phyloP scores from a whole-genome alignment of 495 filamentous ascomycete genomes.

The Hypoxylon fragiforme region DNA sequence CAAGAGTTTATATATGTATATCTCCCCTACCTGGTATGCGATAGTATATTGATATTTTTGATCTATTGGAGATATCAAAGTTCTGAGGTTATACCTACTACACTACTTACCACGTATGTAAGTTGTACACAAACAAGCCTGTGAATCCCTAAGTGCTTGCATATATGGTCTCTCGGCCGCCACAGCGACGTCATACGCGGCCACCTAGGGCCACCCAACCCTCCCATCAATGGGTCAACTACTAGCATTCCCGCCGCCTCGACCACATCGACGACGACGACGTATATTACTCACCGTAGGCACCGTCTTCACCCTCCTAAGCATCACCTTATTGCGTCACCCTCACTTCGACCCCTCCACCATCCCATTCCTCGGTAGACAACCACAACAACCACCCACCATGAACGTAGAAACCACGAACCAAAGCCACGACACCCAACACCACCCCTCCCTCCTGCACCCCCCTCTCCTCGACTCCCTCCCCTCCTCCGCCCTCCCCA shows the following conservation, averaged over 20 bases:
- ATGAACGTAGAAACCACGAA: neutral
- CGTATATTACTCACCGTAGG: conserved; percentile 7
- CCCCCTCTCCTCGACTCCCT: conserved; percentile 40
- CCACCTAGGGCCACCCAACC: neutral
- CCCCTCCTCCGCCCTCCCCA: conserved; percentile 40
- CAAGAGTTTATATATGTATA: too few relatives aligned
- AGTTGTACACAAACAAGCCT: too few relatives aligned
- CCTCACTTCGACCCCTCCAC: neutral
- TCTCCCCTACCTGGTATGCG: too few relatives aligned
- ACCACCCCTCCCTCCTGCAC: conserved; percentile 39
- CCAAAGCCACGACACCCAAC: neutral
- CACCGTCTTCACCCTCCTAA: conserved; percentile 17
- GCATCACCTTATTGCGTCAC: conserved; percentile 17
- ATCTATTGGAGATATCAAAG: too few relatives aligned
- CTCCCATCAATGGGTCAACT: conserved; percentile 11
- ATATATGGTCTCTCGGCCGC: neutral
- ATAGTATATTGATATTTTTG: too few relatives aligned
- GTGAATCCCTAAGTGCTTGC: too few relatives aligned
- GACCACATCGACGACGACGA: conserved; percentile 5
- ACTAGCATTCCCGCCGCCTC: neutral
- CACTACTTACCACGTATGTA: too few relatives aligned
- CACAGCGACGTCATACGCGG: conserved; percentile 5
- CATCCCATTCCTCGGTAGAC: neutral
- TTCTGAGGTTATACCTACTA: too few relatives aligned
- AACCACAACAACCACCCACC: neutral